Evolutionary conservation across 2,329 filamentous ascomycete species (phyloP).

Genomic region (Fusarium sp.): DNA sequence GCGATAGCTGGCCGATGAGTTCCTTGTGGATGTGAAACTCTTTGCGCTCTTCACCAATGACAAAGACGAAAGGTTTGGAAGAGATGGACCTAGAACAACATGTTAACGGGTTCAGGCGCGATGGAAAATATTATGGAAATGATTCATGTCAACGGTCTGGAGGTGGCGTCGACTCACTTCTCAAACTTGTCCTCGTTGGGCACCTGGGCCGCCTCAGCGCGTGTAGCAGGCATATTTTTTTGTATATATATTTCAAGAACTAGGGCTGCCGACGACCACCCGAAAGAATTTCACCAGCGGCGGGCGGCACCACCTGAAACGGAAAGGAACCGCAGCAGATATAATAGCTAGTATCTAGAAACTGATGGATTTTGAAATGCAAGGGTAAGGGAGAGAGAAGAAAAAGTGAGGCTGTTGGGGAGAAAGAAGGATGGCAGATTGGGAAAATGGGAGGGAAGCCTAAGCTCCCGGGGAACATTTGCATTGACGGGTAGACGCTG

Average conservation of each 20-base stretch:
- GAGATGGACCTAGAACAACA: conserved; percentile 30
- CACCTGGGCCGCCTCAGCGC: conserved; percentile 2
- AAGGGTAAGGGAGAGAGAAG: not conserved
- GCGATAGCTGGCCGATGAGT: conserved; percentile 37
- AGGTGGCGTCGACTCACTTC: conserved; percentile 26
- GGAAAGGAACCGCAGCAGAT: not conserved
- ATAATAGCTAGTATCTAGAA: not conserved
- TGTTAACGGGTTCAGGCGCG: not conserved
- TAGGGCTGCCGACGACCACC: conserved; percentile 1
- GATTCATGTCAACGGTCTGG: not conserved
- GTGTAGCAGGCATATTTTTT: conserved; percentile 17
- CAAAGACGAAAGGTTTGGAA: conserved; percentile 43
- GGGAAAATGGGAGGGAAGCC: not conserved
- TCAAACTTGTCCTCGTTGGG: conserved; percentile 26
- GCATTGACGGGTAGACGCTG: not conserved
- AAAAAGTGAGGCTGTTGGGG: not conserved
- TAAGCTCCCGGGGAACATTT: not conserved
- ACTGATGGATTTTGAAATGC: not conserved
- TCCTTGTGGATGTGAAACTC: conserved; percentile 44
- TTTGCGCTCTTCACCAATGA: conserved; percentile 37
- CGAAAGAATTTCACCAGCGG: not conserved
- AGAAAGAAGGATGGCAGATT: not conserved
- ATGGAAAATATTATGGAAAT: not conserved
- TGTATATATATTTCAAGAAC: conserved; percentile 5
- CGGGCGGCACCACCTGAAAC: not conserved